Base-by-base conservation (phyloP, 352 stramenopile species). In the Phytophthora cactorum region DNA sequence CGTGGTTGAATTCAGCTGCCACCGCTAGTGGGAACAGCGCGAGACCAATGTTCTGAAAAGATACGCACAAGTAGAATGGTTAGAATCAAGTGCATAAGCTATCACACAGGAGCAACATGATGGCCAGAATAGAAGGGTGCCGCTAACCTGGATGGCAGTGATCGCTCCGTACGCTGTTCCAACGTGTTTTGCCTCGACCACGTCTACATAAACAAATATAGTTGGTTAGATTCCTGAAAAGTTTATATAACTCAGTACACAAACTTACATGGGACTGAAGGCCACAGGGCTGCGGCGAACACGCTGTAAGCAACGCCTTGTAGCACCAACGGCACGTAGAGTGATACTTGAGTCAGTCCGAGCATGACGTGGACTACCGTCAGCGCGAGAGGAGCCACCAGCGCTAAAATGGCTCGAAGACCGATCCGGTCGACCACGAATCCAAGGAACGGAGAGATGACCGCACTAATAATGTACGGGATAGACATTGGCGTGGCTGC, bases 111-210 rank as follows among this genome's bases (percentile, higher is more conserved):
- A 29, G 41, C 25, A 36, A 41, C 15, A 22, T 43, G 11, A 38
- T 27, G 14, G 25, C 22, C 17, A 32, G 12, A 45, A 45, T n/a
- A 45, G 15, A 45, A 45, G 39, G 39, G 39, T 45, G 12, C 22
- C 38, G n/a, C n/a, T 51, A 5, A 92, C 87, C 72, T 95, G 94
- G 34, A 98, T 95, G n/a, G 91, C 93, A 29, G 92, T 98, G 64
- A 98, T 97, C 7, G 96, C 82, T 27, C 95, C 95, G 72, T 98
- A 98, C 4, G 93, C 95, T 49, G 89, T 97, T 39, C 94, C 95
- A 10, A 95, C 86, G 41, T 92, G 89, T 63, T 93, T 86, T 45
- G 87, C 74, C 44, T 96, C 78, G 5, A 98, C 93, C 45, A 97
- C 86, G 46, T 98, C 87, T 79, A 34, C 25, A 64, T 44, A 59